Base-by-base conservation (phyloP, 129 eudicot species). In the Flaveria sonorensis region DNA sequence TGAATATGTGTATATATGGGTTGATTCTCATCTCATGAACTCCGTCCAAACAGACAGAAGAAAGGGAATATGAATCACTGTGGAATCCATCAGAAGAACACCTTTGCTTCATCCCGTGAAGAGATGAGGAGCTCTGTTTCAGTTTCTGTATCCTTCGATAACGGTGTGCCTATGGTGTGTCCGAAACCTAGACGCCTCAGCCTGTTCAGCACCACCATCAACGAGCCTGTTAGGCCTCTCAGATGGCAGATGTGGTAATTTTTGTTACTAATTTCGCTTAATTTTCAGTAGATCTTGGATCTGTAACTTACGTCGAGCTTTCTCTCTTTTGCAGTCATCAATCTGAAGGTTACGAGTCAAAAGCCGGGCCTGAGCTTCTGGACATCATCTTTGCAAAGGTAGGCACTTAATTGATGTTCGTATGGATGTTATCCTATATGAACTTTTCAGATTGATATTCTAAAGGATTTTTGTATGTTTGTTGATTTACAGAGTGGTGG, bases 381-480 rank as follows among this genome's bases (percentile, higher is more conserved):
- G 99, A 95, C 76, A 89, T 92, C 88, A 95, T 95, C 78, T 85
- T 91, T 51, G 48, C 96, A 10, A 89, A 87, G 97, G 98, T 90
- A 77, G 5, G 3, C 23, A 39, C 18, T 2, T 13, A 6, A 13
- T 13, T 48, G 5, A 48, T 48, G 16, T 48, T 14, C 3, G 1
- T 13, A 13, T 48, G 53, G 14, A 13, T 48, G 16, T 3, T 48
- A 12, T 13, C 14, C 40, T 13, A 2, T 2, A 48, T 0, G 10
- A 7, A 4, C n/a, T 30, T 30, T 30, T 30, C 36, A 30, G 3
- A n/a, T n/a, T n/a, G n/a, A 5, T 30, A 30, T 30, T 30, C 6
- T 30, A 3, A 11, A 48, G 1, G 10, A 2, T 6, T 13, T 66
- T 55, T 39, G 26, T 73, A 36, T 6, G 40, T 36, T 36, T 47